Base-by-base conservation (phyloP, 2,329 filamentous ascomycete species). In the Diaporthe sp. region DNA sequence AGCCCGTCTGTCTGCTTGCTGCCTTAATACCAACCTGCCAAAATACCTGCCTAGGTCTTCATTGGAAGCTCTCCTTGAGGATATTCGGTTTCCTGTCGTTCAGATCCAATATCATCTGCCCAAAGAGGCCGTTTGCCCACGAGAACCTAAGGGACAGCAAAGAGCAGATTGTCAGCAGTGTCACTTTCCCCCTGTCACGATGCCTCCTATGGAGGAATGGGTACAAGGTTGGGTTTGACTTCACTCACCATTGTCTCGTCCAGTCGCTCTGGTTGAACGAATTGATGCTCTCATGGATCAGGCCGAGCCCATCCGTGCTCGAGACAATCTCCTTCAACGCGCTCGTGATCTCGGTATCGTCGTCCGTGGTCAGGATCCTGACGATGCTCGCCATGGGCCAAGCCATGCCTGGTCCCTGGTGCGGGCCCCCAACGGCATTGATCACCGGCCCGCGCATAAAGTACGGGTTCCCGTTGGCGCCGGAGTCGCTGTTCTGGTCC, bases 371-470 rank as follows among this genome's bases (percentile, higher is more conserved):
- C 88, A 96, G 90, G 46, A 94, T 93, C 81, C 94, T 92, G 75
- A 96, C 91, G 65, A 98, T 91, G 78, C 94, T 88, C 61, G 92
- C 94, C 94, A 98, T 97, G 1, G 95, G 95, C 95, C 95, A 98
- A 22, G 94, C 95, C 81, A 93, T 92, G 75, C 92, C 89, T 2
- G 95, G 89, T 0, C 88, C 87, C 12, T 86, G 82, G 78, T 90
- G 89, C 34, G 88, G 88, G 0, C 89, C 88, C 17, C 89, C 89
- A 0, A 88, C 86, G 39, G 86, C 86, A 77, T 86, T 89, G 77
- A 90, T 82, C 22, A 89, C 85, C 3, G 88, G 87, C 0, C 89
- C 89, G 28, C 84, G 85, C 84, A 89, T 88, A 75, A 87, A 97
- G 44, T 96, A 89, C 72, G 94, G 94, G 79, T 97, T 97, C 0